These are phyloP conservation scores for Neophaeococcomyces aloes DNA, from an alignment of 2,329 filamentous ascomycete species.

Conservation along the genomic window DNA sequence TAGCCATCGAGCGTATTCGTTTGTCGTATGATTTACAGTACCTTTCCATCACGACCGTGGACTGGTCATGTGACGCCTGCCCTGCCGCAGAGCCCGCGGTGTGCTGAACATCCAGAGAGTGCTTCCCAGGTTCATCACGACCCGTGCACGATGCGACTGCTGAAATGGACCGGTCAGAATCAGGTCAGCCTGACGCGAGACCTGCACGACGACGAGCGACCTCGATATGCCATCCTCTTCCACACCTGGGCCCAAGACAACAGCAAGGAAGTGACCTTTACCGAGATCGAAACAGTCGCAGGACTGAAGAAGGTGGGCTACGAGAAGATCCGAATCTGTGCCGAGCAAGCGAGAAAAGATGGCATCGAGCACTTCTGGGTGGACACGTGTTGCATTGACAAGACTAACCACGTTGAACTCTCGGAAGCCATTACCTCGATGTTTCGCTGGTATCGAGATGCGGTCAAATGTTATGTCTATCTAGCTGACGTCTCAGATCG, in stretches of 20 bases:
- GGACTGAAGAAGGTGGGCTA: slow-evolving; percentile 9
- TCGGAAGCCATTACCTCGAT: slow-evolving; percentile 10
- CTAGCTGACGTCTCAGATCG: slow-evolving; percentile 8
- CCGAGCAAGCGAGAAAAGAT: slow-evolving; percentile 20
- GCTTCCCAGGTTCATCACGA: neutral
- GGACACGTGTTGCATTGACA: slow-evolving; percentile 32
- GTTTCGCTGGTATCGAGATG: slow-evolving; percentile 11
- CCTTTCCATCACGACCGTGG: too few species aligned
- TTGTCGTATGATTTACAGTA: too few species aligned
- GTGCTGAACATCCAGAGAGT: too few species aligned
- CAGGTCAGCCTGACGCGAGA: slow-evolving; percentile 6
- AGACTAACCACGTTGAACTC: slow-evolving; percentile 23
- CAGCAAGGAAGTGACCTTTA: slow-evolving; percentile 10
- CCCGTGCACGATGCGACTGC: neutral
- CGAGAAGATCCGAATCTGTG: slow-evolving; percentile 12
- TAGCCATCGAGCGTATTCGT: too few species aligned
- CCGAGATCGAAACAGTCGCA: slow-evolving; percentile 5
- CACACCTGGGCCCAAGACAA: slow-evolving; percentile 13
- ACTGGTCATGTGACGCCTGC: too few species aligned
- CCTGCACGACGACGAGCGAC: slow-evolving; percentile 2
- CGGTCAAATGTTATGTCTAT: slow-evolving; percentile 11
- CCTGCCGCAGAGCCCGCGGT: too few species aligned
- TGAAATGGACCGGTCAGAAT: slow-evolving; percentile 2
- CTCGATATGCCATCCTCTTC: slow-evolving; percentile 16
- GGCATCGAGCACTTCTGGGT: slow-evolving; percentile 26